Evolutionary conservation across 495 filamentous ascomycete species (phyloP).

Genomic region (Tuber calosporum): DNA sequence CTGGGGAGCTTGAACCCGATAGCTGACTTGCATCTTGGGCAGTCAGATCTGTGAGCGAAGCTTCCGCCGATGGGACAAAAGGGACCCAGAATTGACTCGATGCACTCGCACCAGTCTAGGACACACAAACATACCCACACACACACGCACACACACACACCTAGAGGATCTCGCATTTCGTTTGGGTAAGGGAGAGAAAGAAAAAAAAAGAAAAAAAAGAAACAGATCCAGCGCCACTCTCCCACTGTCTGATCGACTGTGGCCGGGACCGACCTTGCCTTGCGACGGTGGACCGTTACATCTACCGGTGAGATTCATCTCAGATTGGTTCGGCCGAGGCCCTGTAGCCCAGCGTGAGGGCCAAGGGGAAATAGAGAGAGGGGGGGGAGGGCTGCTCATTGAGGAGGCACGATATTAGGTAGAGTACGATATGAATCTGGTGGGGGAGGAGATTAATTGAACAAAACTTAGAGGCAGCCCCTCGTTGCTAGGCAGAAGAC

Average conservation of each 20-base stretch:
- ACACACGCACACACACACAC: not conserved
- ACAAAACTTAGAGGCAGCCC: not conserved
- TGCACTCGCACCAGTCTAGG: not conserved
- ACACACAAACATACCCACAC: not conserved
- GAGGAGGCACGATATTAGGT: not conserved
- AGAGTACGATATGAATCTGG: not conserved
- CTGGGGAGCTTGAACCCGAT: not conserved
- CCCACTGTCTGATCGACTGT: conserved; percentile 5
- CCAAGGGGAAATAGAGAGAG: conserved; percentile 22
- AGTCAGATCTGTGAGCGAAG: not conserved
- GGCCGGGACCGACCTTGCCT: conserved; percentile 33
- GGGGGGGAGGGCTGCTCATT: conserved; percentile 18
- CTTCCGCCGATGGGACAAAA: not conserved
- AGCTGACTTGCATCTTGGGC: not conserved
- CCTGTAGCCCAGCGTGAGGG: conserved; percentile 21
- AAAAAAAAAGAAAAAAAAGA: not conserved
- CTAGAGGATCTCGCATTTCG: not conserved
- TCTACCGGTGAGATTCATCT: too few relatives aligned
- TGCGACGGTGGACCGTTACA: conserved; percentile 24
- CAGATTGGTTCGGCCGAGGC: conserved; percentile 38
- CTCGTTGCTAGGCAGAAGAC: not conserved
- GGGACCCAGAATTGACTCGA: not conserved
- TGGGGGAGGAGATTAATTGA: not conserved
- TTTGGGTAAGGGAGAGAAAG: not conserved
- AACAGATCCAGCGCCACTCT: not conserved